phyloP scores from a whole-genome alignment of 495 filamentous ascomycete genomes.

The Glarea lozoyensis region DNA sequence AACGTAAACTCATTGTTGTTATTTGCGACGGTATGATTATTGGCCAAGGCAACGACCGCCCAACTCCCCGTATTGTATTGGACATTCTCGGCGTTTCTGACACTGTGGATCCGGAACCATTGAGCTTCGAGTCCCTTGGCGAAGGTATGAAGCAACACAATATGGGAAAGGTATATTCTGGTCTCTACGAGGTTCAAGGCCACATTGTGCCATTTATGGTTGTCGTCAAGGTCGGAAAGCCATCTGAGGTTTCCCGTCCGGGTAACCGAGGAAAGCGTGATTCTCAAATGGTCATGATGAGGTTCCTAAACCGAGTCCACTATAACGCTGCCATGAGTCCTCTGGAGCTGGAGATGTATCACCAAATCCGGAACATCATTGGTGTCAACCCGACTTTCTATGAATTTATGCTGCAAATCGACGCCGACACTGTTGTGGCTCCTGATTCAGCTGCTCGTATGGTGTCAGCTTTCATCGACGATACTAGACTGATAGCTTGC shows the following conservation, averaged over 20 bases:
- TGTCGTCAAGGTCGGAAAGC: slow-evolving; percentile 94
- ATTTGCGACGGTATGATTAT: slow-evolving; percentile 99
- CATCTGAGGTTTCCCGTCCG: slow-evolving; percentile 89
- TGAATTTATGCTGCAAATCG: slow-evolving; percentile 93
- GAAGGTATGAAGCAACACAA: slow-evolving; percentile 98
- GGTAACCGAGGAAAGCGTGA: slow-evolving; percentile 99
- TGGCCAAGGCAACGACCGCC: slow-evolving; percentile 92
- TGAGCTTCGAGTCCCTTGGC: slow-evolving; percentile 94
- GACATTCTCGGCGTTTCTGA: slow-evolving; percentile 95
- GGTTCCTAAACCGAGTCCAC: slow-evolving; percentile 96
- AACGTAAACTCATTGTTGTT: slow-evolving; percentile 88
- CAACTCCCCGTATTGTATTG: slow-evolving; percentile 91
- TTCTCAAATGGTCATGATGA: slow-evolving; percentile 96
- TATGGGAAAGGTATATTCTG: slow-evolving; percentile 98
- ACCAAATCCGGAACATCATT: slow-evolving; percentile 98
- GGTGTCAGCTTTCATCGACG: slow-evolving; percentile 82
- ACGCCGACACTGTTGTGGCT: slow-evolving; percentile 92
- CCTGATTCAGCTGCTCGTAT: slow-evolving; percentile 87
- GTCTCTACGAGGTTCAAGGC: slow-evolving; percentile 93
- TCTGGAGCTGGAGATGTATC: slow-evolving; percentile 95
- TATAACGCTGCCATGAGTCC: slow-evolving; percentile 95
- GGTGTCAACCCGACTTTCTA: slow-evolving; percentile 98
- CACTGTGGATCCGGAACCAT: slow-evolving; percentile 87
- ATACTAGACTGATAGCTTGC: slow-evolving; percentile 83
- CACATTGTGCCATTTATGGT: slow-evolving; percentile 98